Conservation (phyloP, 108 stramenopile species). For the Cafeteria roenbergensis region DNA sequence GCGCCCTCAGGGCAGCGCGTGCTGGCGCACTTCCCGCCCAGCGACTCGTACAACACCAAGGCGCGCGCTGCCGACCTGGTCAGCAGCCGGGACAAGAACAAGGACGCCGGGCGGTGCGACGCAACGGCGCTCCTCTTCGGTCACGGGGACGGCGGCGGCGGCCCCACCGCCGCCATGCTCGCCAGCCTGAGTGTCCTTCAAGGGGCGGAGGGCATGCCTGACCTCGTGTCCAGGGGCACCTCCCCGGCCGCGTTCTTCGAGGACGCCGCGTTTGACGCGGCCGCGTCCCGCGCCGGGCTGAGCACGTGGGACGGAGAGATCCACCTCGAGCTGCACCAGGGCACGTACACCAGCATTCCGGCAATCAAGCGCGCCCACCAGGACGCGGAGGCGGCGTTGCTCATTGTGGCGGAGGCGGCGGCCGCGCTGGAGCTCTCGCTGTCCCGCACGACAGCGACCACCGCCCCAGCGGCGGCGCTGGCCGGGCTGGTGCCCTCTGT, state of each 20-base stretch:
- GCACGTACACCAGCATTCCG: background rate
- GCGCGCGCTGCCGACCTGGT: background rate
- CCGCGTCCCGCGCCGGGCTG: background rate
- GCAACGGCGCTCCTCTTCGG: background rate
- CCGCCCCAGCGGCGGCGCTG: background rate
- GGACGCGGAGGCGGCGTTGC: background rate
- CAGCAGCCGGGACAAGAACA: background rate
- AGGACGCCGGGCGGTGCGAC: background rate
- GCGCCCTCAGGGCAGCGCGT: background rate
- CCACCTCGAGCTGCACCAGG: conserved; percentile 10
- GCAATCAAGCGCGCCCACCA: background rate
- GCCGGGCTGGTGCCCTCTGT: background rate
- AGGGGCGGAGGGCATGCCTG: background rate
- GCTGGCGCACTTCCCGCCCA: conserved; percentile 8
- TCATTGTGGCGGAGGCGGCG: background rate
- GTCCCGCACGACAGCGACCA: background rate
- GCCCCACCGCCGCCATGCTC: conserved; percentile 3
- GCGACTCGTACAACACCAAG: conserved; percentile 6
- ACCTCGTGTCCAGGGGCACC: background rate
- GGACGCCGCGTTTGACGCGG: background rate
- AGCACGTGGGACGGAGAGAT: conserved; percentile 3
- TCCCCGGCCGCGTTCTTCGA: background rate
- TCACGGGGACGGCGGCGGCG: conserved; percentile 9
- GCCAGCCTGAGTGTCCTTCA: background rate
- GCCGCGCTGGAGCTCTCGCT: background rate